Evolutionary conservation across 2,329 filamentous ascomycete genomes (phyloP).

Genomic region (Ophiostoma fasciatum): DNA sequence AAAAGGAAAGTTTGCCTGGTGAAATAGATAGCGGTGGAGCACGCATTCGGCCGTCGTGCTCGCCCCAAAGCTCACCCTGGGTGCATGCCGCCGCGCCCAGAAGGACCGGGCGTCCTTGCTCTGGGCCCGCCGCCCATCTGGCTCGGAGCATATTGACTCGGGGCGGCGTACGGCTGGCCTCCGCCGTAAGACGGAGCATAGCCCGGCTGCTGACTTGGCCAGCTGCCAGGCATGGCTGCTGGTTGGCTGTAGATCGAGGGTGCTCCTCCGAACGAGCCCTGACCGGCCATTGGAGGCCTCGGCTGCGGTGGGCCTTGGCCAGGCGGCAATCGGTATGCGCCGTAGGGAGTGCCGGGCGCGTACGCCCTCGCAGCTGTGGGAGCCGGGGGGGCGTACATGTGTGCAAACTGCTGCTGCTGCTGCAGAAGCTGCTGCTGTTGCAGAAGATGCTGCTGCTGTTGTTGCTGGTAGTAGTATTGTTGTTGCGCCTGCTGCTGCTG

Average conservation of each 20-base stretch:
- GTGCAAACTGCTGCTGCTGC: conserved; percentile 15
- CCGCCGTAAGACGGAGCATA: neutral
- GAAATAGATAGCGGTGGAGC: too few relatives aligned
- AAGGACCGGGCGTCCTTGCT: conserved; percentile 8
- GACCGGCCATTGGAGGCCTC: conserved; percentile 10
- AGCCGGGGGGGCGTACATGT: conserved; percentile 9
- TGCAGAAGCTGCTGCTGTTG: neutral
- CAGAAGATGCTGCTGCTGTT: conserved; percentile 19
- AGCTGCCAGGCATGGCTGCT: conserved; percentile 2
- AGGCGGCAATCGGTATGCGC: conserved; percentile 11
- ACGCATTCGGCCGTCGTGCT: too few relatives aligned
- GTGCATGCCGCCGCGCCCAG: conserved; percentile 14
- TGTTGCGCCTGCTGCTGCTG: conserved; percentile 22
- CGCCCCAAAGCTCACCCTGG: too few relatives aligned
- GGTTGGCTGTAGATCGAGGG: neutral
- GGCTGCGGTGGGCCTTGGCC: conserved; percentile 12
- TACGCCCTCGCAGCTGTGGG: too few relatives aligned
- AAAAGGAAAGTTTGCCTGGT: too few relatives aligned
- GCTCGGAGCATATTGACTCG: conserved; percentile 15
- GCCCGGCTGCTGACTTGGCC: conserved; percentile 10
- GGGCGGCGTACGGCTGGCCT: neutral
- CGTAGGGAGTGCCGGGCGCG: too few relatives aligned
- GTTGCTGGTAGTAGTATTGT: conserved; percentile 16
- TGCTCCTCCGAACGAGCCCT: conserved; percentile 1
- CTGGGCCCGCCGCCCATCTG: conserved; percentile 10